Percentiles rank a stretch among this genome's conserved stretches.
phyloP scores from a whole-genome alignment of 2,329 filamentous ascomycete genomes.

The Aspergillus aculeatinus region DNA sequence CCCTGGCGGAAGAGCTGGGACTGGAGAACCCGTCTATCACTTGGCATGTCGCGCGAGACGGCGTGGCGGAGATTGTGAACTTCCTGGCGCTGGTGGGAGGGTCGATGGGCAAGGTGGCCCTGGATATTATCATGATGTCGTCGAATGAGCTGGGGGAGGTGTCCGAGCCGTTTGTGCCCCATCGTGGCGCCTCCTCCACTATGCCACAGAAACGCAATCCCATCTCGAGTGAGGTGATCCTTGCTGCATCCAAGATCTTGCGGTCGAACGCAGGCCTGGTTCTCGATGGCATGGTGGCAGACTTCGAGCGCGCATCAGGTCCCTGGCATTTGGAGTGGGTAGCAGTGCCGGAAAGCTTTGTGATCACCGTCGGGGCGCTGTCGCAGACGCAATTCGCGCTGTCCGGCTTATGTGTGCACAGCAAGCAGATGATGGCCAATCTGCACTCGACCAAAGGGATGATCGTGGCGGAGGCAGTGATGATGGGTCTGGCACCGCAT shows the following conservation, averaged over 20 bases:
- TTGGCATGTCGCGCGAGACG: conserved; percentile 59
- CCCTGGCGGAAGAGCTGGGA: conserved; percentile 50
- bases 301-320: conserved; percentile 58
- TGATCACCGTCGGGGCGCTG: conserved; percentile 53
- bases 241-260: conserved; percentile 56
- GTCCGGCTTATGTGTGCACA: conserved; percentile 52
- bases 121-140: conserved; percentile 59
- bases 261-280: conserved; percentile 53
- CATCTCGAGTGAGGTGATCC: conserved; percentile 57
- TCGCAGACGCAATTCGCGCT: conserved; percentile 57
- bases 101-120: conserved; percentile 55
- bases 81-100: conserved; percentile 56
- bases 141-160: conserved; percentile 58
- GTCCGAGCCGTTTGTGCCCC: conserved; percentile 56
- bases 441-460: conserved; percentile 53
- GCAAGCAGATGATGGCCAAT: conserved; percentile 51
- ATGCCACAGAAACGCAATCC: conserved; percentile 63
- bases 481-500: conserved; percentile 58
- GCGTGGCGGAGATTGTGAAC: conserved; percentile 54
- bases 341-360: conserved; percentile 55
- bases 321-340: conserved; percentile 62
- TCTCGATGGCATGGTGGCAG: conserved; percentile 57
- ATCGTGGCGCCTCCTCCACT: conserved; percentile 55
- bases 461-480: conserved; percentile 60
- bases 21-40: conserved; percentile 54